Conservation (phyloP, 2,329 filamentous ascomycete genomes). For the Cladophialophora yegresii region DNA sequence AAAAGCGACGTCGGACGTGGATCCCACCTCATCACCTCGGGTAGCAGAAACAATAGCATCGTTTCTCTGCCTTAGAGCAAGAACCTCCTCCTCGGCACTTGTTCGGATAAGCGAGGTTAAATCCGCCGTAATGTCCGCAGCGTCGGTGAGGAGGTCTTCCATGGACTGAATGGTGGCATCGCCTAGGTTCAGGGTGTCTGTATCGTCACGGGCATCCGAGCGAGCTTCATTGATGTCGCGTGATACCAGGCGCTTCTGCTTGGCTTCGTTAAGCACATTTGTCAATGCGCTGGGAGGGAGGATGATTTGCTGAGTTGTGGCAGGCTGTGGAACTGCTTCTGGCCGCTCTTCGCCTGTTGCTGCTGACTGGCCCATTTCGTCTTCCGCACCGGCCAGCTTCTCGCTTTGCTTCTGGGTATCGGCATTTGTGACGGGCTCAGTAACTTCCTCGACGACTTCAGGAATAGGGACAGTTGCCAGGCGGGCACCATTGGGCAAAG, state of each 20-base stretch:
- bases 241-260: conserved; percentile 34
- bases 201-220: conserved; percentile 11
- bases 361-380: background rate
- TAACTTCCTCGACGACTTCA: conserved; percentile 34
- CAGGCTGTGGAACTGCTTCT: conserved; percentile 29
- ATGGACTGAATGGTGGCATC: conserved; percentile 52
- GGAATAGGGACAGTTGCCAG: conserved; percentile 20
- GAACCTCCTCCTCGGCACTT: conserved; percentile 39
- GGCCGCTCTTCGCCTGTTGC: conserved; percentile 3
- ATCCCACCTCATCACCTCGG: conserved; percentile 33
- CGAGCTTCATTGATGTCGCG: conserved; percentile 20
- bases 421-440: conserved; percentile 33
- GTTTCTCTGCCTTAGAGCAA: conserved; percentile 18
- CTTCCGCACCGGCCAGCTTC: background rate
- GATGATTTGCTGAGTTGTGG: conserved; percentile 41
- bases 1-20: conserved; percentile 35
- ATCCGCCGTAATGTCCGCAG: conserved; percentile 33
- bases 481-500: conserved; percentile 22
- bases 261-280: conserved; percentile 46
- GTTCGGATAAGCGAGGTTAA: conserved; percentile 35
- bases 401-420: conserved; percentile 2
- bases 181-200: conserved; percentile 43
- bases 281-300: conserved; percentile 48
- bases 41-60: background rate
- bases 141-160: conserved; percentile 43